These are phyloP conservation scores for Abrus precatorius DNA, from an alignment of 306 rosid genomes.

Conservation along the genomic window DNA sequence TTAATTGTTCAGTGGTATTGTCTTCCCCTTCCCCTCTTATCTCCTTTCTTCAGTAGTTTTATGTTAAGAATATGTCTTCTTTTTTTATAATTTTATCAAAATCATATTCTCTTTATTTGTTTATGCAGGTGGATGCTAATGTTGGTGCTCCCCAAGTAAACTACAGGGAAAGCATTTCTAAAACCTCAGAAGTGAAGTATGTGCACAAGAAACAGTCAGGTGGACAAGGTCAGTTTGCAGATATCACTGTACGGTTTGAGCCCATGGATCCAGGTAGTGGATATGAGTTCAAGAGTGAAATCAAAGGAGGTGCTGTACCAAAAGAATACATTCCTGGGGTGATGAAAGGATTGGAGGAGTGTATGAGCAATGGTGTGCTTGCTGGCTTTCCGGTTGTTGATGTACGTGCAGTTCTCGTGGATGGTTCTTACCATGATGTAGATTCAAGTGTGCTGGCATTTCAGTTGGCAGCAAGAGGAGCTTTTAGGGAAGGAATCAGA, in stretches of 20 bases:
- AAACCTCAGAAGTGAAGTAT: conserved; percentile 70
- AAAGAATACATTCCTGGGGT: conserved; percentile 95
- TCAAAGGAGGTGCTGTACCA: conserved; percentile 98
- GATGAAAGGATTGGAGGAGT: conserved; percentile 98
- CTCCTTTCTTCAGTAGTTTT: conserved; percentile 8
- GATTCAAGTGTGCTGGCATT: conserved; percentile 97
- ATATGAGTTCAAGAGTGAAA: conserved; percentile 97
- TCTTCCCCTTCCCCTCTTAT: neutral
- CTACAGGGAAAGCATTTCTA: conserved; percentile 96
- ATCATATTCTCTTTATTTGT: conserved; percentile 42
- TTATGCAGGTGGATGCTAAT: conserved; percentile 87
- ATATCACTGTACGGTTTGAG: conserved; percentile 88
- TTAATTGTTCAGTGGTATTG: neutral
- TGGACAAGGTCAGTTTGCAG: conserved; percentile 98
- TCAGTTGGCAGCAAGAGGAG: conserved; percentile 98
- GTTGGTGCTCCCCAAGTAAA: conserved; percentile 99
- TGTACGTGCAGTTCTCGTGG: conserved; percentile 82
- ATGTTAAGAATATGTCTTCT: neutral
- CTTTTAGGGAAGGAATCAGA: conserved; percentile 86
- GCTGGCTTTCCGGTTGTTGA: conserved; percentile 98
- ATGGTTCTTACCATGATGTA: conserved; percentile 94
- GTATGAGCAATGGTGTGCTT: conserved; percentile 92
- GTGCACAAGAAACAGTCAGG: conserved; percentile 99
- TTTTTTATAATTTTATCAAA: conserved; percentile 13
- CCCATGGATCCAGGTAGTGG: conserved; percentile 93